phyloP scores from a whole-genome alignment of 352 stramenopile genomes.

The Pythium phragmitis region DNA sequence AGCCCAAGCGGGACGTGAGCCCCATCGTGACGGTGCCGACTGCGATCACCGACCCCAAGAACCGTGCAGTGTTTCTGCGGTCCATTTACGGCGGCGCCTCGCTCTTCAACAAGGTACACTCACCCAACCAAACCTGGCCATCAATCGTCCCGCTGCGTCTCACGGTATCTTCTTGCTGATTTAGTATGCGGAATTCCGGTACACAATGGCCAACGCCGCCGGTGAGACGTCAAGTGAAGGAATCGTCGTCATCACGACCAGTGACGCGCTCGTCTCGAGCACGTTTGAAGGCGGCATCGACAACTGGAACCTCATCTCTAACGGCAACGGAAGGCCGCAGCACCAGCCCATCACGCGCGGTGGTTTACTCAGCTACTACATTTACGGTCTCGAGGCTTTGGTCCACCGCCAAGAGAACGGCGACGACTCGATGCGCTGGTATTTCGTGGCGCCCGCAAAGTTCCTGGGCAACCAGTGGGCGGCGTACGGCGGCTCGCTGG shows the following conservation, averaged over 20 bases:
- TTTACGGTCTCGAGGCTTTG: slow-evolving; percentile 76
- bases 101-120: slow-evolving; percentile 54
- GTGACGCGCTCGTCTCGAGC: slow-evolving; percentile 71
- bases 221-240: slow-evolving; percentile 56
- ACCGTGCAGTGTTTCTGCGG: slow-evolving; percentile 82
- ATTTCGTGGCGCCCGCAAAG: slow-evolving; percentile 81
- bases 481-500: slow-evolving; percentile 85
- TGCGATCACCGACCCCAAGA: slow-evolving; percentile 81
- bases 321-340: slow-evolving; percentile 39
- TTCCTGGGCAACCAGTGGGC: slow-evolving; percentile 89
- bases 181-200: slow-evolving; percentile 87
- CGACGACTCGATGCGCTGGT: slow-evolving; percentile 83
- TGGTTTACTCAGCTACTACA: slow-evolving; percentile 85
- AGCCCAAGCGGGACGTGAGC: slow-evolving; percentile 70
- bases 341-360: slow-evolving; percentile 71
- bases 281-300: slow-evolving; percentile 81
- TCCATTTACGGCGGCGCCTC: slow-evolving; percentile 57
- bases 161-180: too few species aligned
- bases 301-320: slow-evolving; percentile 75
- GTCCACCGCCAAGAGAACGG: slow-evolving; percentile 65
- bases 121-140: not conserved
- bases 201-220: slow-evolving; percentile 75
- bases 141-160: too few species aligned
- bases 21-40: slow-evolving; percentile 58
- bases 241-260: slow-evolving; percentile 78